Base-by-base conservation (phyloP, 768 basidiomycete genomes). In the Jaapia argillacea region DNA sequence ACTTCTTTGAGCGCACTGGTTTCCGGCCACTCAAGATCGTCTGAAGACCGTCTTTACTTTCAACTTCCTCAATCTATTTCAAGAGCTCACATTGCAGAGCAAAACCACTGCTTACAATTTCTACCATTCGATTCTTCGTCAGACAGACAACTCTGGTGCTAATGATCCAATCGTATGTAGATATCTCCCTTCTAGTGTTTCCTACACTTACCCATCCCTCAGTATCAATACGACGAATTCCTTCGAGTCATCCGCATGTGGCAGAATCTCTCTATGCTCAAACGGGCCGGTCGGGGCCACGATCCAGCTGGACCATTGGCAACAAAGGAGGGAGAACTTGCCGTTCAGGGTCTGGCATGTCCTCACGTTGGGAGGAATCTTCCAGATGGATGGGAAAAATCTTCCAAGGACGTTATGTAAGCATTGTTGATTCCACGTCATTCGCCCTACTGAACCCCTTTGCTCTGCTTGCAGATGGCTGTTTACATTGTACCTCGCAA, bases 401-500 rank as follows among this genome's bases (percentile, higher is more conserved):
- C 16, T 20, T 20, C 36, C 10, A 18, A 26, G n/a, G n/a, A n/a
- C n/a, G n/a, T n/a, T 10, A 14, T 13, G 20, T 35, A 40, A n/a
- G n/a, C 6, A 28, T 23, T 26, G 21, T 12, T 41, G 7, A 22
- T 22, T 16, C 4, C 45, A 7, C 6, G 33, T 48, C 3, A 31
- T 43, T n/a, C n/a, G n/a, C n/a, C n/a, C n/a, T n/a, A n/a, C n/a
- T n/a, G n/a, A n/a, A n/a, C n/a, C n/a, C n/a, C n/a, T n/a, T n/a
- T n/a, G n/a, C n/a, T n/a, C n/a, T n/a, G n/a, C n/a, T n/a, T n/a
- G n/a, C n/a, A 60, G 57, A 16, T 62, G 47, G 37, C 33, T 63
- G 0, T 55, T 65, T 46, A 41, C 47, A 7, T 45, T 61, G 1
- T 57, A 62, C 39, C 24, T 51, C 14, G 52, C 54, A 3, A 50